Conservation (phyloP, 2,329 filamentous ascomycete genomes). For the Penicillium hordei region DNA sequence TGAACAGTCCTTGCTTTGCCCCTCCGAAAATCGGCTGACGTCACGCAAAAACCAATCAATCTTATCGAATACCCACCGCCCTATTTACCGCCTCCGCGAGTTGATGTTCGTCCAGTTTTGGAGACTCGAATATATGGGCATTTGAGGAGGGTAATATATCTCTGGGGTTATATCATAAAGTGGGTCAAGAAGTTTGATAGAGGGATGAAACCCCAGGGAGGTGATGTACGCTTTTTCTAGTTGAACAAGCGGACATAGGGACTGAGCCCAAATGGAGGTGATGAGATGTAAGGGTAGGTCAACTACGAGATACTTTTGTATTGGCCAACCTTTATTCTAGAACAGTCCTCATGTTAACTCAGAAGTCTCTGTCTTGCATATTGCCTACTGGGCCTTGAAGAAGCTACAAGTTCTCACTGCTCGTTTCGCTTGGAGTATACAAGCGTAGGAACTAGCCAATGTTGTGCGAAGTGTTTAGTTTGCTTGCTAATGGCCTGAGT, state of each 20-base stretch:
- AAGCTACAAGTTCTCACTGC: neutral
- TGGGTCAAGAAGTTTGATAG: neutral
- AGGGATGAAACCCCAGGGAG: neutral
- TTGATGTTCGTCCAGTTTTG: too few species aligned
- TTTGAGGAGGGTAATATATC: neutral
- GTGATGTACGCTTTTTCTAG: neutral
- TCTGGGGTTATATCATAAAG: neutral
- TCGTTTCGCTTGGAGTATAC: neutral
- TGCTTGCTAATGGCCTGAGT: neutral
- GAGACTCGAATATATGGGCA: neutral
- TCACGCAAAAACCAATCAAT: constrained; percentile 22
- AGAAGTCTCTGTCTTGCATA: neutral
- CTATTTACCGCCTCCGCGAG: neutral
- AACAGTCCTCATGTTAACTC: neutral
- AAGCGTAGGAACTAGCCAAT: neutral
- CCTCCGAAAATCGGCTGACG: constrained; percentile 29
- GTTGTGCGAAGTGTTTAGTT: neutral
- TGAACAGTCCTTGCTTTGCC: constrained; percentile 5
- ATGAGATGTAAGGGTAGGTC: neutral
- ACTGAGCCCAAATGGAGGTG: neutral
- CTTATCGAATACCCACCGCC: neutral
- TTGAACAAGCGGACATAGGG: neutral
- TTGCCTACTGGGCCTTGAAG: neutral
- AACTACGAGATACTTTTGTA: neutral
- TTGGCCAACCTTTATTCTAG: neutral